Conservation (phyloP, 768 basidiomycete species). For the Tylopilus felleus region DNA sequence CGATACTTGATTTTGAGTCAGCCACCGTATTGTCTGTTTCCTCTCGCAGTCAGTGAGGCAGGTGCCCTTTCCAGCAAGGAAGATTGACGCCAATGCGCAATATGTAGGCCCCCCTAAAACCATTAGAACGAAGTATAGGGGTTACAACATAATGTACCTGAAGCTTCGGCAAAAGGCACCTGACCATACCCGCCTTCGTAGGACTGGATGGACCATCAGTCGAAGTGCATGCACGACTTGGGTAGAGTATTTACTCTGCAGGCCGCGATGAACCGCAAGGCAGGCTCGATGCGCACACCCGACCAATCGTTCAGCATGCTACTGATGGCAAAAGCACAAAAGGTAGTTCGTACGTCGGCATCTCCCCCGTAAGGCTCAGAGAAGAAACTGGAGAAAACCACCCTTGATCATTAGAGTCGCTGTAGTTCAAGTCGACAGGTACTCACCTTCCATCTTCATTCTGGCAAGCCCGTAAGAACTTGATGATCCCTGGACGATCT, state of each 20-base stretch:
- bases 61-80: conserved; percentile 40
- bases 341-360: conserved; percentile 77
- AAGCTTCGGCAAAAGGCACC: conserved; percentile 75
- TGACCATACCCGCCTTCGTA: conserved; percentile 95
- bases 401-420: conserved; percentile 1
- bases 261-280: conserved; percentile 58
- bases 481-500: conserved; percentile 62
- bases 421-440: conserved; percentile 8
- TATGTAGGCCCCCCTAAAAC: conserved; percentile 86
- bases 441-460: conserved; percentile 75
- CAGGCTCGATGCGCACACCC: conserved; percentile 57
- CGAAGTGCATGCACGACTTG: neutral
- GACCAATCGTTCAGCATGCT: conserved; percentile 80
- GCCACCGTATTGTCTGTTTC: conserved; percentile 67
- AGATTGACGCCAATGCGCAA: conserved; percentile 76
- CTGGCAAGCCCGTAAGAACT: conserved; percentile 72
- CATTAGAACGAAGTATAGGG: neutral
- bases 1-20: conserved; percentile 59
- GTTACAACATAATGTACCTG: conserved; percentile 51
- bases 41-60: conserved; percentile 38
- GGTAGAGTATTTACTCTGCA: conserved; percentile 58
- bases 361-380: conserved; percentile 67
- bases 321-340: conserved; percentile 84
- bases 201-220: conserved; percentile 46
- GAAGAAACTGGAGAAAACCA: conserved; percentile 52